A percentile compares a stretch with the other conserved stretches of the same genome.
Conservation (phyloP, 345 rosid genomes). For the Crucihimalaya himalaica region DNA sequence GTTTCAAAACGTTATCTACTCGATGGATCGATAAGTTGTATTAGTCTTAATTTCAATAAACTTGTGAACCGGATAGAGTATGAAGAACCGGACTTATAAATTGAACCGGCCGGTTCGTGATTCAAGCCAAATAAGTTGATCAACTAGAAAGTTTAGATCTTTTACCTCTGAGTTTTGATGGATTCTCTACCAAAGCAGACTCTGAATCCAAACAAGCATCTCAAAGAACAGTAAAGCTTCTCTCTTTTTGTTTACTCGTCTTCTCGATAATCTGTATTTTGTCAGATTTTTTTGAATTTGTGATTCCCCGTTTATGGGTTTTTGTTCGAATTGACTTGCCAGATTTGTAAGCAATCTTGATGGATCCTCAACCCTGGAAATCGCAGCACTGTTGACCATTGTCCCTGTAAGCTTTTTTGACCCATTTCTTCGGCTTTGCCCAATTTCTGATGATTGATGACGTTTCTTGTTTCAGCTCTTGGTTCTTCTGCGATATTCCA, state of each 20-base stretch:
- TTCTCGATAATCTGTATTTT: not conserved
- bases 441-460: not conserved
- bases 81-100: not conserved
- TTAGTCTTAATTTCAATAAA: no score
- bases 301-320: not conserved
- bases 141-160: not conserved
- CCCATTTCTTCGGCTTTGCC: constrained; percentile 1
- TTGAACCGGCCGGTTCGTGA: constrained; percentile 19
- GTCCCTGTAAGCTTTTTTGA: constrained; percentile 50
- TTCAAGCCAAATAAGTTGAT: not conserved
- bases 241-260: constrained; percentile 8
- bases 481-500: constrained; percentile 55
- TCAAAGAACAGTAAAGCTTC: constrained; percentile 67
- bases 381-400: constrained; percentile 58
- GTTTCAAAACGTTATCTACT: no score
- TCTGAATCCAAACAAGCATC: constrained; percentile 71
- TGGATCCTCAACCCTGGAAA: constrained; percentile 78
- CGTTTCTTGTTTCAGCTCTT: constrained; percentile 49
- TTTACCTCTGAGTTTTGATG: constrained; percentile 42
- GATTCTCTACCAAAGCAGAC: constrained; percentile 47
- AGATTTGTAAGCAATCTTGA: constrained; percentile 85
- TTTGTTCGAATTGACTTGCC: constrained; percentile 22
- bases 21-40: no score
- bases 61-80: no score
- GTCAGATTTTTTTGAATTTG: not conserved